Conservation (phyloP, 805 yeast species). For the Teunomyces stri region DNA sequence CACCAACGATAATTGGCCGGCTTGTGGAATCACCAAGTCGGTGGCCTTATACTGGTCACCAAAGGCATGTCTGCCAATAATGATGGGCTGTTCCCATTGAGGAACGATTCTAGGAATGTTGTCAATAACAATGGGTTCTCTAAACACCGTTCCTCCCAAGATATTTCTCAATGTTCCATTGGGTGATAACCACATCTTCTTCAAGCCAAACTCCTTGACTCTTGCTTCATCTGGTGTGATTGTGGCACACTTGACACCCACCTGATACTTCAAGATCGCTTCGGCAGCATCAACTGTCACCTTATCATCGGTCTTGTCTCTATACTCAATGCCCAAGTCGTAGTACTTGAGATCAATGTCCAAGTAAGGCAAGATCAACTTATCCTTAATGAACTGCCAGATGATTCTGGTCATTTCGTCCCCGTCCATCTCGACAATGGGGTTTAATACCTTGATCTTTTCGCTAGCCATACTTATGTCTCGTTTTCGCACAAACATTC, state of each 20-base stretch:
- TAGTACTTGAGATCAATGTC: conserved; percentile 75
- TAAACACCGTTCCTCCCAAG: conserved; percentile 77
- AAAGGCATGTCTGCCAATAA: conserved; percentile 83
- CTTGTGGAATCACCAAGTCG: conserved; percentile 62
- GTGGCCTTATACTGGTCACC: conserved; percentile 86
- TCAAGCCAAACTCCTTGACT: conserved; percentile 69
- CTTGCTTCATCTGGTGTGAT: conserved; percentile 82
- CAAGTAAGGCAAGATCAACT: conserved; percentile 64
- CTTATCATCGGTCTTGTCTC: conserved; percentile 71
- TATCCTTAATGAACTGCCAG: conserved; percentile 71
- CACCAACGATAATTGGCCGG: conserved; percentile 65
- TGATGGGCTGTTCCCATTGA: conserved; percentile 78
- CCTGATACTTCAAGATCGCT: conserved; percentile 72
- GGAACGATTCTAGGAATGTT: conserved; percentile 76
- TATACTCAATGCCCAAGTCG: conserved; percentile 64
- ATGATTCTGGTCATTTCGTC: conserved; percentile 87
- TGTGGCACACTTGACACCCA: conserved; percentile 82
- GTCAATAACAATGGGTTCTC: conserved; percentile 80
- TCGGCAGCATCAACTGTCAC: conserved; percentile 77
- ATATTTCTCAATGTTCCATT: conserved; percentile 83
- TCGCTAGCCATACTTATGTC: neutral
- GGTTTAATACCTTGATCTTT: conserved; percentile 68
- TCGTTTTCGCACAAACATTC: neutral
- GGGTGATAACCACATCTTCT: conserved; percentile 84
- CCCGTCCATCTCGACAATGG: conserved; percentile 79